Base-by-base conservation (phyloP, 2,329 filamentous ascomycete genomes). In the Cordyceps cateniannulata region DNA sequence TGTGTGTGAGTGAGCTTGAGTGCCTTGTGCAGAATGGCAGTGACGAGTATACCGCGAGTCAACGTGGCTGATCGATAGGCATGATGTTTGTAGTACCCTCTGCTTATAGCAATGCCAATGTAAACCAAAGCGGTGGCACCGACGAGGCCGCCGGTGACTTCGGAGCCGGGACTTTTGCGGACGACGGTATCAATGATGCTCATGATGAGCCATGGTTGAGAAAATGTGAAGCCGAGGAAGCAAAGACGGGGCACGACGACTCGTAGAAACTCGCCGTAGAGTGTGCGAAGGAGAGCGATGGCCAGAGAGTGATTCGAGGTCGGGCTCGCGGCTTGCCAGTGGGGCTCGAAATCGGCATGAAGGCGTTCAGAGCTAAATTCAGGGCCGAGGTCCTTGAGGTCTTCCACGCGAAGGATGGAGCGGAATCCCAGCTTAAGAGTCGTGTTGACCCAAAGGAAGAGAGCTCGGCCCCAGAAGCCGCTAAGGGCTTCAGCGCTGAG, bases 401-500 rank as follows among this genome's bases (percentile, higher is more conserved):
- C 51, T 40, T 58, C 56, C n/a, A 59, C 42, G 20, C 48, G 56
- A 10, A 59, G 35, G 25, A 59, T 50, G 27, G 32, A 55, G 20
- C 55, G 54, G 14, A 62, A 62, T 9, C 61, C 61, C 16, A 55
- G 32, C n/a, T 44, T 24, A 10, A 62, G 35, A 8, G 56, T 60
- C 18, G 56, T 44, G 25, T 62, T 62, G 56, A 62, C 22, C 61
- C 61, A 62, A 10, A 62, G 25, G 45, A 62, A 59, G 24, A 60
- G 44, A 6, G 56, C 51, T 10, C 61, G 49, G 16, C 56, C 57
- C 55, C 64, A 69, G 27, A 70, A 64, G n/a, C 65, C 62, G 24
- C 61, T 63, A 3, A 65, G 64, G 1, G 66, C 63, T 52, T 70
- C 68, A 2, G 44, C 69, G 59, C 47, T 49, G 20, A 67, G 29